Base-by-base conservation (phyloP, 768 basidiomycete species). In the Chalciporus piperatus region DNA sequence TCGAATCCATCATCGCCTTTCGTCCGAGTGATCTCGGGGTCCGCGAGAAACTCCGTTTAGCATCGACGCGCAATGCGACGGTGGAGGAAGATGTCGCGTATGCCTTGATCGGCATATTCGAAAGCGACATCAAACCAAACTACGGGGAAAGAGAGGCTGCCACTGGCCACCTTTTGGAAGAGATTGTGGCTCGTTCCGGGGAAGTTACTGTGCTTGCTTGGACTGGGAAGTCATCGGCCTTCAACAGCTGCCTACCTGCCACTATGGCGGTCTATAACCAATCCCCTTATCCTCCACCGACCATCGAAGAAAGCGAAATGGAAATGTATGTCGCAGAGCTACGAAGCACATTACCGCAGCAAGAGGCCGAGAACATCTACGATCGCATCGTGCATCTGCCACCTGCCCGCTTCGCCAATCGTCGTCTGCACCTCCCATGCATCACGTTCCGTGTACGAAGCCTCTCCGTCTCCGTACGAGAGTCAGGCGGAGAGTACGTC, bases 21-120 rank as follows among this genome's bases (percentile, higher is more conserved):
- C 13, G 12, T 41, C 41, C 41, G 16, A 41, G 16, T 6, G 20
- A 22, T 22, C 41, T 41, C 22, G 14, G 10, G 12, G 16, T 41
- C 41, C 41, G 41, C 12, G 41, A 14, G 6, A 41, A 8, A 52
- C 56, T 51, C 4, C 40, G 45, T 14, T 14, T 51, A 16, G 62
- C 58, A 13, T 59, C 62, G 6, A 52, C 30, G 25, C 55, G 62
- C 32, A 57, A 41, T 7, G 61, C 62, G 3, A 59, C 62, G 1
- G 38, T 45, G 19, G 48, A 51, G 16, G 62, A 59, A 47, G 62
- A 61, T 45, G 39, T 38, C 14, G 57, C 59, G 12, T 63, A 63
- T 41, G 52, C 50, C 9, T 35, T 63, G 27, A 52, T 63, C n/a
- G 60, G 58, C 3, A 51, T 63, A 13, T 57, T 50, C 19, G 19